Evolutionary conservation across 2,329 filamentous ascomycete genomes (phyloP).

Genomic region (Alternaria metachromatica): DNA sequence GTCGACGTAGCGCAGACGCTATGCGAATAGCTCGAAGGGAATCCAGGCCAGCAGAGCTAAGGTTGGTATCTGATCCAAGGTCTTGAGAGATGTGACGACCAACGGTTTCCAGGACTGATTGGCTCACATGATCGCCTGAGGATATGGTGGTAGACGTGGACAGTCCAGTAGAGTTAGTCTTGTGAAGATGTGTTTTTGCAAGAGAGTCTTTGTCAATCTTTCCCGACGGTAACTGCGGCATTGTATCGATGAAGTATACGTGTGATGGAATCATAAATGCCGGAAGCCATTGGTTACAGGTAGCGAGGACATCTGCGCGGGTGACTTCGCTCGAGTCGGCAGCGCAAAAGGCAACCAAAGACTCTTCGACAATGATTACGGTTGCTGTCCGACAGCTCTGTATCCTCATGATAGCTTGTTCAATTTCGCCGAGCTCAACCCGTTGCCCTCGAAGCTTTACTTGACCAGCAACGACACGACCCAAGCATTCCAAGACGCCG

Average conservation of each 20-base stretch:
- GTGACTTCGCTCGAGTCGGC: constrained; percentile 54
- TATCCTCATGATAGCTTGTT: constrained; percentile 41
- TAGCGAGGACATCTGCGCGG: constrained; percentile 57
- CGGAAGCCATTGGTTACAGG: constrained; percentile 78
- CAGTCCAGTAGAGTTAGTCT: constrained; percentile 16
- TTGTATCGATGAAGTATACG: constrained; percentile 66
- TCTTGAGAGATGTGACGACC: constrained; percentile 50
- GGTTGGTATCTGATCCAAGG: constrained; percentile 49
- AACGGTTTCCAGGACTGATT: constrained; percentile 52
- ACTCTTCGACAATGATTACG: constrained; percentile 70
- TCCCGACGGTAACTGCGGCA: constrained; percentile 81
- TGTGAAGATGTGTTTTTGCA: constrained; percentile 60
- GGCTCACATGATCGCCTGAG: constrained; percentile 12
- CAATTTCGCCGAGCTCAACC: constrained; percentile 74
- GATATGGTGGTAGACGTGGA: constrained; percentile 9
- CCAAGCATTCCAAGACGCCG: constrained; percentile 81
- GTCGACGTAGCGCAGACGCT: constrained; percentile 67
- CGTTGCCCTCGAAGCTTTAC: constrained; percentile 87
- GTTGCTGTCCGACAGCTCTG: constrained; percentile 65
- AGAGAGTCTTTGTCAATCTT: constrained; percentile 78
- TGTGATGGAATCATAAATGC: constrained; percentile 83
- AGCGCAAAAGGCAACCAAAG: constrained; percentile 77
- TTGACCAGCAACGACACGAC: constrained; percentile 79
- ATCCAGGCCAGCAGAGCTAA: constrained; percentile 68
- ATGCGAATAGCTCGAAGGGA: constrained; percentile 69